These are phyloP conservation scores for Teratosphaeria pseudoeucalypti DNA, from an alignment of 2,329 filamentous ascomycete species.

Conservation along the genomic window DNA sequence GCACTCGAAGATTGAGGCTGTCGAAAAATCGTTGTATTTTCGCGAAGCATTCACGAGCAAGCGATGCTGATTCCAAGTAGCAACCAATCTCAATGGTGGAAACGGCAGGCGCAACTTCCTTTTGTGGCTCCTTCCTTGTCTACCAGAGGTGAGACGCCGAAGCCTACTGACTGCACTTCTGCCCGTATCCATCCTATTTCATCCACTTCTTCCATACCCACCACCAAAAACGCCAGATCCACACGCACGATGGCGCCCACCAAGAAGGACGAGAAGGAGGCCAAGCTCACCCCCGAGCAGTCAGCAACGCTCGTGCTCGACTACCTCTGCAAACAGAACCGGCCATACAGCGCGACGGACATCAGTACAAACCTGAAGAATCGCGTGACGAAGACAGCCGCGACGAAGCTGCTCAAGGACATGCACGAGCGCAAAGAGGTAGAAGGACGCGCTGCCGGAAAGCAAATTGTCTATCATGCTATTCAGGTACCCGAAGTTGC, in stretches of 20 bases:
- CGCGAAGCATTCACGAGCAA: not conserved
- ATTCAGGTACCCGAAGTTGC: conserved; percentile 28
- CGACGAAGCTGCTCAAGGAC: conserved; percentile 52
- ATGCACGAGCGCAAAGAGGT: conserved; percentile 51
- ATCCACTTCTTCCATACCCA: not conserved
- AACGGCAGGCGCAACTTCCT: not conserved
- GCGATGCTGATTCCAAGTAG: not conserved
- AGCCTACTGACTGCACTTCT: not conserved
- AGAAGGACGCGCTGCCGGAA: conserved; percentile 47
- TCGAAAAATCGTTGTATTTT: not conserved
- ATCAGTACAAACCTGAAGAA: conserved; percentile 27
- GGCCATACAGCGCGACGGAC: conserved; percentile 26
- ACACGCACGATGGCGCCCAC: conserved; percentile 19
- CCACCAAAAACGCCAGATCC: not conserved
- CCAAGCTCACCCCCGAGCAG: conserved; percentile 22
- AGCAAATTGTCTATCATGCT: conserved; percentile 52
- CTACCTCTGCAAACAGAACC: conserved; percentile 23
- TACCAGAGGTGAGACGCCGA: not conserved
- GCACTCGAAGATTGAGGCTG: conserved; percentile 21
- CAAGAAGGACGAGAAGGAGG: conserved; percentile 21
- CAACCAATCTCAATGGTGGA: not conserved
- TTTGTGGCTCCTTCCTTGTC: not conserved
- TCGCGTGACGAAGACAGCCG: conserved; percentile 35
- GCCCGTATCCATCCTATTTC: not conserved
- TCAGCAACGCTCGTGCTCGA: conserved; percentile 20